phyloP scores from a whole-genome alignment of 1,139 yeast genomes.

The Blastobotrys buckinghamii region DNA sequence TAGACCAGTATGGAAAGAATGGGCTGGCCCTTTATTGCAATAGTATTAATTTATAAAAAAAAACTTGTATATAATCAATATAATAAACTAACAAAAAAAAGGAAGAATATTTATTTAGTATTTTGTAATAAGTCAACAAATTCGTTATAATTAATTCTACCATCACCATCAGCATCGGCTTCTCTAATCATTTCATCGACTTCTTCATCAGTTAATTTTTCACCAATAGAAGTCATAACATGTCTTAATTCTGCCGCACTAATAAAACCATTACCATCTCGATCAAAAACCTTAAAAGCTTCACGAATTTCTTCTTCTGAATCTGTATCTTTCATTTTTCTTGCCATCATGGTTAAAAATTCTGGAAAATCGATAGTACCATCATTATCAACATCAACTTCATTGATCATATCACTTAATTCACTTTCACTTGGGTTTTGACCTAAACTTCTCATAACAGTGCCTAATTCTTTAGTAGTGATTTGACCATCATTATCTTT shows the following conservation, averaged over 20 bases:
- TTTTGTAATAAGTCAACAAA: slow-evolving; percentile 66
- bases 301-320: slow-evolving; percentile 95
- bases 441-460: slow-evolving; percentile 97
- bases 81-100: slow-evolving; percentile 1
- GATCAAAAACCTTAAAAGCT: slow-evolving; percentile 91
- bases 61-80: no score
- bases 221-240: slow-evolving; percentile 95
- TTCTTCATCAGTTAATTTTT: slow-evolving; percentile 89
- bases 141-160: slow-evolving; percentile 93
- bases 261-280: slow-evolving; percentile 95
- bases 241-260: slow-evolving; percentile 95
- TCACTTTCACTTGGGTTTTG: slow-evolving; percentile 96
- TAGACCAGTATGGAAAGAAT: slow-evolving; percentile 50
- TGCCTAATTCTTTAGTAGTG: slow-evolving; percentile 92
- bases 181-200: slow-evolving; percentile 96
- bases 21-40: slow-evolving; percentile 42
- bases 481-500: slow-evolving; percentile 90
- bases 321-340: slow-evolving; percentile 95
- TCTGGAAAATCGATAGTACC: slow-evolving; percentile 85
- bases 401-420: slow-evolving; percentile 92
- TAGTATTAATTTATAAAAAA: background rate
- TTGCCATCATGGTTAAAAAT: slow-evolving; percentile 79
- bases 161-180: slow-evolving; percentile 93
- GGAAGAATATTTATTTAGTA: slow-evolving; percentile 20
- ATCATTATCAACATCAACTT: slow-evolving; percentile 91